Conservation (phyloP, 768 basidiomycete genomes). For the Tulasnella sp. region DNA sequence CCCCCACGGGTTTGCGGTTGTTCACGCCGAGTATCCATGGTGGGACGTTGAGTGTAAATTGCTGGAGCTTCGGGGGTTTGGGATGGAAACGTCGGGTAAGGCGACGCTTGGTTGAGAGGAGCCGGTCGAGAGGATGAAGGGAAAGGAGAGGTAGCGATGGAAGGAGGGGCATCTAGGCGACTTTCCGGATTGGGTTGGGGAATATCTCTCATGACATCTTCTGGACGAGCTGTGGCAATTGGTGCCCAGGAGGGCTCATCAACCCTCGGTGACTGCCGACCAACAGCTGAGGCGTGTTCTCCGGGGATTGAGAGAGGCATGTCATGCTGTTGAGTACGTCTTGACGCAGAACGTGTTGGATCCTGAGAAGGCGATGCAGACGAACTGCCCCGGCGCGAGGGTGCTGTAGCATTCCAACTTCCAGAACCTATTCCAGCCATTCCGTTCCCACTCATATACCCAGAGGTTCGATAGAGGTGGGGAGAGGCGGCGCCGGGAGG, state of each 20-base stretch:
- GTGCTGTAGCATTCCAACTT: neutral
- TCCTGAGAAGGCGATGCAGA: slow-evolving; percentile 5
- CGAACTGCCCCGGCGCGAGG: neutral
- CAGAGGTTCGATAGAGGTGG: neutral
- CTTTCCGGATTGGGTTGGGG: too few relatives aligned
- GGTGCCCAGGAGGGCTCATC: too few relatives aligned
- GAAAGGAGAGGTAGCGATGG: too few relatives aligned
- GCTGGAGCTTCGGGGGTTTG: neutral
- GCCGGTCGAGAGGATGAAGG: too few relatives aligned
- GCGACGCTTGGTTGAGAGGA: neutral
- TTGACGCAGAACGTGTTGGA: too few relatives aligned
- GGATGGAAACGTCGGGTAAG: slow-evolving; percentile 11
- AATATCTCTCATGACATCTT: too few relatives aligned
- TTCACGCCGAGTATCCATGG: neutral
- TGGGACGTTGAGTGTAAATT: neutral
- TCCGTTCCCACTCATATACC: neutral
- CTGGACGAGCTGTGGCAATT: too few relatives aligned
- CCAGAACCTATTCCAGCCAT: slow-evolving; percentile 13
- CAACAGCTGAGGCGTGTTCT: too few relatives aligned
- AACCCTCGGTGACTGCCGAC: too few relatives aligned
- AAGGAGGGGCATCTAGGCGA: too few relatives aligned
- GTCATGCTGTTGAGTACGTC: too few relatives aligned
- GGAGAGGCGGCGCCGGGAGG: slow-evolving; percentile 14
- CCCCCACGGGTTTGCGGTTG: slow-evolving; percentile 10
- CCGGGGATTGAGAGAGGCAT: too few relatives aligned